A percentile compares a stretch with the other conserved stretches of the same genome.
Evolutionary conservation across 768 basidiomycete genomes (phyloP).

Genomic region (Lactarius sanguifluus): DNA sequence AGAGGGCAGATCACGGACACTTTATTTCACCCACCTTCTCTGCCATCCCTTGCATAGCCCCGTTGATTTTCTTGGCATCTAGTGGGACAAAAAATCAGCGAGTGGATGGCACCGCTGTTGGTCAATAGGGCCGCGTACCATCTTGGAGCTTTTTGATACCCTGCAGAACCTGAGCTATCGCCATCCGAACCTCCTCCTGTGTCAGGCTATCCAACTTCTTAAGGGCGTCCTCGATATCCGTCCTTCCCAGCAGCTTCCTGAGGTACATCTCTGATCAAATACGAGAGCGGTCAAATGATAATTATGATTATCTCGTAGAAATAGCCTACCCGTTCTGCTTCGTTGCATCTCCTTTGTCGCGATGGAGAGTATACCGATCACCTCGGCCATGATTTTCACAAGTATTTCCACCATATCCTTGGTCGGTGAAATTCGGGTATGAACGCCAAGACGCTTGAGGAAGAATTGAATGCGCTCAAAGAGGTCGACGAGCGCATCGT

Average conservation of each 20-base stretch:
- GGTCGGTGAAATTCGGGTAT: not conserved
- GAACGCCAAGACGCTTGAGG: not conserved
- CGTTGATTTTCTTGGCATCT: too few species aligned
- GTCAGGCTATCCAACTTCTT: not conserved
- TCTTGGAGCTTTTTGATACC: too few species aligned
- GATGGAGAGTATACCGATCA: not conserved
- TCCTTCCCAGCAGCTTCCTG: not conserved
- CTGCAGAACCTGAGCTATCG: too few species aligned
- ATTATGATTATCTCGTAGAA: not conserved
- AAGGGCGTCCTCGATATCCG: not conserved
- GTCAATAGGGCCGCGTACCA: too few species aligned
- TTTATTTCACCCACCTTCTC: too few species aligned
- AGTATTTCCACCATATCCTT: not conserved
- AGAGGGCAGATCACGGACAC: too few species aligned
- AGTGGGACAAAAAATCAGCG: too few species aligned
- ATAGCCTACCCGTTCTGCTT: not conserved
- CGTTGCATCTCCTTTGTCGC: not conserved
- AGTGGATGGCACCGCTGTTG: too few species aligned
- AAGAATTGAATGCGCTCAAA: not conserved
- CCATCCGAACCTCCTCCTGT: not conserved
- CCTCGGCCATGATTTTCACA: not conserved
- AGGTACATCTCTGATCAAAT: not conserved
- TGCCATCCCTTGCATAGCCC: too few species aligned
- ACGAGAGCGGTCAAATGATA: not conserved
- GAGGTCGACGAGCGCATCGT: not conserved